Percentiles rank a stretch among this genome's conserved stretches.
phyloP scores from a whole-genome alignment of 2,329 filamentous ascomycete genomes.

The Clarireedia homoeocarpa region DNA sequence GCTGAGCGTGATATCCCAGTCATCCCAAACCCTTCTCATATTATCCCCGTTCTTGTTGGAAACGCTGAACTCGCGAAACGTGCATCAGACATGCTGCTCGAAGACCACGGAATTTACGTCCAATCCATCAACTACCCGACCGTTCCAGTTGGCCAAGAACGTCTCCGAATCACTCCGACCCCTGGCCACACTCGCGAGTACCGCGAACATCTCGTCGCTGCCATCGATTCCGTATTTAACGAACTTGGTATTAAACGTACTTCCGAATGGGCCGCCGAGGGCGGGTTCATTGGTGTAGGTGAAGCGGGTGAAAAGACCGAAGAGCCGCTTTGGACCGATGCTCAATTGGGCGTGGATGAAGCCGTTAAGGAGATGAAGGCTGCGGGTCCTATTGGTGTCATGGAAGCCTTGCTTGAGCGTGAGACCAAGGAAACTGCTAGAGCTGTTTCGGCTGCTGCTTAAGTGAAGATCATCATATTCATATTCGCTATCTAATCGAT shows the following conservation, averaged over 20 bases:
- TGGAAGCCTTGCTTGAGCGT: constrained; percentile 51
- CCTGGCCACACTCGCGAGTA: constrained; percentile 82
- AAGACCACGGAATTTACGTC: constrained; percentile 90
- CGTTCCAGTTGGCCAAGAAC: constrained; percentile 94
- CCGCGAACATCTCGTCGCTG: constrained; percentile 76
- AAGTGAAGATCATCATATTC: constrained; percentile 14
- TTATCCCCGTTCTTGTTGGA: constrained; percentile 87
- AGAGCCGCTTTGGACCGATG: constrained; percentile 82
- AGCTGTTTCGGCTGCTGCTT: constrained; percentile 29
- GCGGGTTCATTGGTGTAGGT: constrained; percentile 92
- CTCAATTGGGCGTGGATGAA: constrained; percentile 72
- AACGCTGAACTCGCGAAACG: constrained; percentile 88
- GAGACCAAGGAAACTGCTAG: constrained; percentile 35
- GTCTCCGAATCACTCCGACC: constrained; percentile 90
- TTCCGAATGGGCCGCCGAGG: constrained; percentile 81
- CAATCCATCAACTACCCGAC: constrained; percentile 99
- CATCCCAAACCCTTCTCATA: constrained; percentile 95
- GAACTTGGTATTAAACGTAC: constrained; percentile 88
- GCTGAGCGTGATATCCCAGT: constrained; percentile 80
- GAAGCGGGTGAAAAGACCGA: constrained; percentile 52
- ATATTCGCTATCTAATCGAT: background rate
- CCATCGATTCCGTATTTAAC: constrained; percentile 81
- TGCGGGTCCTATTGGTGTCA: constrained; percentile 37
- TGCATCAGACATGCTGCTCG: constrained; percentile 84
- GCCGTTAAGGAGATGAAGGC: constrained; percentile 53